Base-by-base conservation (phyloP, 352 stramenopile species). In the Hyaloperonospora brassicae region DNA sequence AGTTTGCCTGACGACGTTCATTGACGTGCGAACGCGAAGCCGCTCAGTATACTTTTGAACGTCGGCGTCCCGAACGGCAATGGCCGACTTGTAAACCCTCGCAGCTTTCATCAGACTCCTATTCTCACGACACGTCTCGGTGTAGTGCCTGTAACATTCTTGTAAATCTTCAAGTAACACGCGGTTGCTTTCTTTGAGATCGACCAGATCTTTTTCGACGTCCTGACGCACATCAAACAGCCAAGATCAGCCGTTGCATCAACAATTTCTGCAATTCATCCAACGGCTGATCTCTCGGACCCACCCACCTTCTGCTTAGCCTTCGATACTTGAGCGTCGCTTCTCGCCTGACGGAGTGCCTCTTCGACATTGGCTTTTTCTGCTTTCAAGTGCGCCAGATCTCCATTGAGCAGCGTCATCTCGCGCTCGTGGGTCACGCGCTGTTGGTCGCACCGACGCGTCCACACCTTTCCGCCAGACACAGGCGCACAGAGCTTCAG, bases 71-170 rank as follows among this genome's bases (percentile, higher is more conserved):
- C 70, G 70, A 1, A 76, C 70, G 12, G 62, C 41, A 46, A 84
- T 60, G 0, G 64, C 70, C 36, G 55, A 65, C 56, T 80, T 79
- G 49, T 77, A 70, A 39, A 79, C 64, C 1, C 69, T 67, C 1
- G 70, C 56, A 5, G 73, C 70, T 36, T 52, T 61, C 17, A 84
- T 52, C 17, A 84, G 38, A 30, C 74, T 67, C 30, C 69, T 76
- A 55, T 78, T 83, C 49, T 83, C 73, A 4, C 54, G 55, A 24
- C 76, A 66, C 5, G 64, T 58, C 22, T 39, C 27, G 35, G 74
- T 41, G 35, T 70, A 68, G 57, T 78, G 67, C 49, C 73, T 74
- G 5, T 69, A 57, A 2, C 64, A 63, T 27, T 78, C 70, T 40
- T 72, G 65, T 1, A 83, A 41, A 17, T 83, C 73, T 44, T 64